Percentiles rank a stretch among this genome's conserved stretches.
Conservation (phyloP, 768 basidiomycete genomes). For the Amanita fuliginea region DNA sequence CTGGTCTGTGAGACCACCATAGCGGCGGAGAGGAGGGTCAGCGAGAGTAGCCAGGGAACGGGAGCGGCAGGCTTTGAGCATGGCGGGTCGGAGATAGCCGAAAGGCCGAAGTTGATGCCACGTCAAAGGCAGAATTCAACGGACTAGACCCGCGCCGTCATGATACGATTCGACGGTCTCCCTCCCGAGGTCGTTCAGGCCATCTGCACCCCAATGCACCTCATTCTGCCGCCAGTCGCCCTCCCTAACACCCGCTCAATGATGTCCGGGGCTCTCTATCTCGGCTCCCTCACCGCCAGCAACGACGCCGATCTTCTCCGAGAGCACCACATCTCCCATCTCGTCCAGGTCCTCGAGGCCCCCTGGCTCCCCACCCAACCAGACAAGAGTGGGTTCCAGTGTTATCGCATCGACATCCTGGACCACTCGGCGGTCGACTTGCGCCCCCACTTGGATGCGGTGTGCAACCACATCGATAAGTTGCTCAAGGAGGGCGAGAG, state of each 20-base stretch:
- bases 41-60: conserved; percentile 63
- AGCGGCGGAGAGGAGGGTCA: conserved; percentile 80
- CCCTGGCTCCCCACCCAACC: conserved; percentile 48
- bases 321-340: conserved; percentile 34
- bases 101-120: too few relatives aligned
- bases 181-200: conserved; percentile 71
- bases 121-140: too few relatives aligned
- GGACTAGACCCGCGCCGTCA: conserved; percentile 20
- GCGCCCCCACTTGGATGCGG: conserved; percentile 55
- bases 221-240: conserved; percentile 38
- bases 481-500: conserved; percentile 49
- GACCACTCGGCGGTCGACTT: conserved; percentile 55
- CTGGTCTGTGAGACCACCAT: conserved; percentile 92
- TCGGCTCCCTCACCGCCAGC: conserved; percentile 52
- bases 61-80: too few relatives aligned
- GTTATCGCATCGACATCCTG: conserved; percentile 57
- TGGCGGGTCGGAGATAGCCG: too few relatives aligned
- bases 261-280: conserved; percentile 45
- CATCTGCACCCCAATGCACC: conserved; percentile 82
- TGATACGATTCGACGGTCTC: conserved; percentile 74
- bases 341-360: conserved; percentile 54
- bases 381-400: conserved; percentile 34
- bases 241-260: conserved; percentile 14
- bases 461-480: conserved; percentile 54
- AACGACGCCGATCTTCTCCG: conserved; percentile 44